Percentiles rank a stretch among this genome's conserved stretches.
Conservation (phyloP, 129 eudicot species). For the Centaurea solstitialis region DNA sequence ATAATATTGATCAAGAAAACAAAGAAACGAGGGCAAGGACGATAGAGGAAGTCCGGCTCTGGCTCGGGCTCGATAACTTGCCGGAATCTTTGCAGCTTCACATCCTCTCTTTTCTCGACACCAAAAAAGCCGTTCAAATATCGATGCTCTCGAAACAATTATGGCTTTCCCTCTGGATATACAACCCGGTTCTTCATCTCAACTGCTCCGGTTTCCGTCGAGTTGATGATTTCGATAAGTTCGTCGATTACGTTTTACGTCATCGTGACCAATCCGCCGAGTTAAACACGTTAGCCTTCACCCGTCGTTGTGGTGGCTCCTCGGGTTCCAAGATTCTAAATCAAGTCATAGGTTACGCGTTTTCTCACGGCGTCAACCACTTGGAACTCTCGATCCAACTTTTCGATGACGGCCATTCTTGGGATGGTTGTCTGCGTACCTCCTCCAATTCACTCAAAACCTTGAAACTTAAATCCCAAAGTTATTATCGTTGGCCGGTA, state of each 20-base stretch:
- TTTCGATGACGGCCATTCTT: background rate
- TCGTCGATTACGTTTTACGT: background rate
- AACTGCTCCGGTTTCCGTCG: background rate
- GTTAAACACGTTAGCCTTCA: background rate
- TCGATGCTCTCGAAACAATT: background rate
- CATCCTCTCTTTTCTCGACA: background rate
- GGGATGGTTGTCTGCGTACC: background rate
- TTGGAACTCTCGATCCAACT: background rate
- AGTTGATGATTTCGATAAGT: background rate
- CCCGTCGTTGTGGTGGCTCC: background rate
- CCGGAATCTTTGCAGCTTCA: background rate
- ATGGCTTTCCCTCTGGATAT: background rate
- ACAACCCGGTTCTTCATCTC: background rate
- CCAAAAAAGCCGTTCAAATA: background rate
- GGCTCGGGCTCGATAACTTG: background rate
- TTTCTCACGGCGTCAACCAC: background rate
- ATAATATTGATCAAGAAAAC: background rate
- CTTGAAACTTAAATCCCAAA: background rate
- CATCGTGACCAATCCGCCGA: background rate
- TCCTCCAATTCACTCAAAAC: background rate
- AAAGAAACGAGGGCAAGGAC: background rate
- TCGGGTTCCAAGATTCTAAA: background rate
- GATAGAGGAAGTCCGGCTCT: background rate
- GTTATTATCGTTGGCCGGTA: background rate
- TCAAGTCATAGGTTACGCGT: background rate